phyloP scores from a whole-genome alignment of 768 basidiomycete genomes.

The Russula compacta region DNA sequence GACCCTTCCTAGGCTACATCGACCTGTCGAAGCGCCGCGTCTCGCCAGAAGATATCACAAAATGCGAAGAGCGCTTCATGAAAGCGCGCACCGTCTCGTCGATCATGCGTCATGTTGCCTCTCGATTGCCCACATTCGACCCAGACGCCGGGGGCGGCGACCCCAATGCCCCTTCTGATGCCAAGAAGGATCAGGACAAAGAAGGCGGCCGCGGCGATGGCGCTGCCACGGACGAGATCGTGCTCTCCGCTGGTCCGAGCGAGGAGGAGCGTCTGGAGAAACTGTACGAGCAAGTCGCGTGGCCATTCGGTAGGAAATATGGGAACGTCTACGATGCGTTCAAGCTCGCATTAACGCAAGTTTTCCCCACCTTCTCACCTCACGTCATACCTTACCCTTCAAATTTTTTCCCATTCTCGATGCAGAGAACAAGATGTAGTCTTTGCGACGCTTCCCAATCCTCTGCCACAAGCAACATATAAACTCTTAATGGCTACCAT shows the following conservation, averaged over 20 bases:
- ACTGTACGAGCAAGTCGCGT: conserved; percentile 84
- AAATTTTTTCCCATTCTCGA: neutral
- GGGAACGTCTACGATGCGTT: conserved; percentile 97
- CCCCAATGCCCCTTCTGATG: conserved; percentile 20
- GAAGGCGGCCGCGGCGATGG: conserved; percentile 33
- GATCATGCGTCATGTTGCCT: conserved; percentile 85
- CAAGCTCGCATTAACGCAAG: conserved; percentile 90
- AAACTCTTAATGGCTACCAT: conserved; percentile 71
- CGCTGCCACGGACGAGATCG: conserved; percentile 37
- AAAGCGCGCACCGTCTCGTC: conserved; percentile 95
- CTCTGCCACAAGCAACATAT: conserved; percentile 48
- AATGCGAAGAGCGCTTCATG: conserved; percentile 97
- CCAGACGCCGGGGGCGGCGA: conserved; percentile 26
- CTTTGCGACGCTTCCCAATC: conserved; percentile 58
- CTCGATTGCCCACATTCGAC: conserved; percentile 52
- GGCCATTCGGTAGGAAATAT: conserved; percentile 88
- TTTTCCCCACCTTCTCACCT: conserved; percentile 1
- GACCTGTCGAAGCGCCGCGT: conserved; percentile 98
- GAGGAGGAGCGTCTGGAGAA: conserved; percentile 78
- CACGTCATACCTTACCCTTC: neutral
- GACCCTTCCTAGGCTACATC: conserved; percentile 67
- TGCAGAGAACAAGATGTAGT: conserved; percentile 67
- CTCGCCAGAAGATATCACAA: conserved; percentile 95
- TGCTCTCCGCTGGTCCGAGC: conserved; percentile 33
- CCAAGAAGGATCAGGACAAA: conserved; percentile 38